Base-by-base conservation (phyloP, 257 asterid species). In the Fraxinus cuspidata region DNA sequence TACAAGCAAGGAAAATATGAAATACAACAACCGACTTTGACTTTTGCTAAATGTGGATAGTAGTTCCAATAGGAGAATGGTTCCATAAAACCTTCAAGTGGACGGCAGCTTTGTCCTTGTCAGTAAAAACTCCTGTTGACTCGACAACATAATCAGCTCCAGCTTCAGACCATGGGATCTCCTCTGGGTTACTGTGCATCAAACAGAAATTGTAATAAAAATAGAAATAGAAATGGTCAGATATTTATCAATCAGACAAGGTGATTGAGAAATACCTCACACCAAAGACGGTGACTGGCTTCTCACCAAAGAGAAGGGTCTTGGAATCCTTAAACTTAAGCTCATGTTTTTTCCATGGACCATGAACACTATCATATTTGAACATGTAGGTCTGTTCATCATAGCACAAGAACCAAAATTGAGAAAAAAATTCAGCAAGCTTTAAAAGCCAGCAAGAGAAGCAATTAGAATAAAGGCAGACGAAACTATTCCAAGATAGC, bases 111-210 rank as follows among this genome's bases (percentile, higher is more conserved):
- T 93, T 93, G 56, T 87, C 96, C 86, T 88, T 83, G 77, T 94
- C 97, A 0, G 98, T 94, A 68, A 94, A 94, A 67, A 92, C 97
- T 44, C 97, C 94, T 5, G 97, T 91, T 37, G 97, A 91, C 75
- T 93, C 97, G 53, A 91, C 92, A 70, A 93, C 95, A 56, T 75
- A 93, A 0, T 93, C 97, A 77, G 97, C 97, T 77, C 97, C 97
- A 37, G 90, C 86, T 80, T 87, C 85, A 12, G 83, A 94, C 97
- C 96, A 93, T 71, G 96, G 97, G 83, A 93, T 91, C 82, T 93
- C 96, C 84, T 93, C 96, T 0, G 98, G 98, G 87, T 91, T 91
- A 86, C 98, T 93, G 75, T 40, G 60, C 76, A 44, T 58, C 23
- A 51, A 29, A 75, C 29, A n/a, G 23, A 65, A 40, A 67, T 27